phyloP scores from a whole-genome alignment of 441 rosid species.

The Macaranga tanarius region DNA sequence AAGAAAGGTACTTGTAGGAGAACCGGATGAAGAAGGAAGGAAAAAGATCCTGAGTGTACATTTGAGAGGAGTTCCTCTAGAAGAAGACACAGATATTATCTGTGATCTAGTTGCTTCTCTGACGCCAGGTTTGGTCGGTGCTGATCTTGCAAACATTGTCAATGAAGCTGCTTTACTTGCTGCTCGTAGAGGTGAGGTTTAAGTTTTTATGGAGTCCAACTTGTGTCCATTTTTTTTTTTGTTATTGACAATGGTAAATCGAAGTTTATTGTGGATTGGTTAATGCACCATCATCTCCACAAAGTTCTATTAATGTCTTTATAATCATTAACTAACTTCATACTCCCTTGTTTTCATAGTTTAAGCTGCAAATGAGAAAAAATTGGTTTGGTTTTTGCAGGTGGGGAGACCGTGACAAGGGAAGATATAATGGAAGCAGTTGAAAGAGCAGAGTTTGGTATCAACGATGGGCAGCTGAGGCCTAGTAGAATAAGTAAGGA shows the following conservation, averaged over 20 bases:
- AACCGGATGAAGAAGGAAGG: slow-evolving; percentile 76
- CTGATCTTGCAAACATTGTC: slow-evolving; percentile 85
- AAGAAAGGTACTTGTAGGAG: slow-evolving; percentile 73
- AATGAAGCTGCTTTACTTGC: slow-evolving; percentile 94
- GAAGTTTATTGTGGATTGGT: not conserved
- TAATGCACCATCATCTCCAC: not conserved
- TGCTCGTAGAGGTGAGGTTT: slow-evolving; percentile 78
- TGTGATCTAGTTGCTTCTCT: slow-evolving; percentile 62
- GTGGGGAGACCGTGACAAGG: slow-evolving; percentile 68
- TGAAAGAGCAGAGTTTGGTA: slow-evolving; percentile 93
- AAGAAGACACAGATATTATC: slow-evolving; percentile 57
- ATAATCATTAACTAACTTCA: not conserved
- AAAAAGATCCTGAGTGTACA: slow-evolving; percentile 76
- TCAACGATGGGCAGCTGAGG: slow-evolving; percentile 56
- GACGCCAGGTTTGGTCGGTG: slow-evolving; percentile 81
- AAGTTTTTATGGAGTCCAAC: not conserved
- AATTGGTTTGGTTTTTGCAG: slow-evolving; percentile 35
- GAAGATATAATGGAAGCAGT: slow-evolving; percentile 97
- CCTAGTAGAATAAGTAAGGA: slow-evolving; percentile 60
- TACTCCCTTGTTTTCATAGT: not conserved
- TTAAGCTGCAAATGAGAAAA: not conserved
- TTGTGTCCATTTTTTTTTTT: not conserved
- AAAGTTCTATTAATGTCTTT: not conserved
- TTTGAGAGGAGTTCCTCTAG: slow-evolving; percentile 75
- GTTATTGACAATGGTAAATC: not conserved